phyloP scores from a whole-genome alignment of 2,329 filamentous ascomycete species.

The Colletotrichum lini region DNA sequence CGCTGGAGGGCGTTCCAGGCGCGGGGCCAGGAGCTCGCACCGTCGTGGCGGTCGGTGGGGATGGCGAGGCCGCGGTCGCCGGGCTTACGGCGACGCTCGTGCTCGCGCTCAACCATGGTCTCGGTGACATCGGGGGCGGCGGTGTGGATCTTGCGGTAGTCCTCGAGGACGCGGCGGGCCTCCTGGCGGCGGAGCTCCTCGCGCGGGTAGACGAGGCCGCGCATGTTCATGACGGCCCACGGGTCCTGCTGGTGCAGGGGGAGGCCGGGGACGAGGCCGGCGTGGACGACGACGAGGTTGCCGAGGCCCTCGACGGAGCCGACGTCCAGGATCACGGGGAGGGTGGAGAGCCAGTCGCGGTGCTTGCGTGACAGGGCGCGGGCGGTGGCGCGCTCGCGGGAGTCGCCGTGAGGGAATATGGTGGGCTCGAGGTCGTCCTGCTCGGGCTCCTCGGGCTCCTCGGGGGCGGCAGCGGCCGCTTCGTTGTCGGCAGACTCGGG shows the following conservation, averaged over 20 bases:
- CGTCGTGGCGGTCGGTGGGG: conserved; percentile 62
- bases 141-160: conserved; percentile 35
- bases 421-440: conserved; percentile 42
- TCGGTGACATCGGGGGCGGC: conserved; percentile 36
- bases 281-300: conserved; percentile 83
- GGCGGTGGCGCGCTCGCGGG: conserved; percentile 67
- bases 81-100: conserved; percentile 39
- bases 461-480: conserved; percentile 45
- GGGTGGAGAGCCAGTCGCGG: conserved; percentile 76
- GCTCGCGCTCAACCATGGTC: conserved; percentile 40
- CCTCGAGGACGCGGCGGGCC: conserved; percentile 44
- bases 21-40: conserved; percentile 76
- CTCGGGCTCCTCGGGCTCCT: conserved; percentile 22
- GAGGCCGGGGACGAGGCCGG: conserved; percentile 84
- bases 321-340: conserved; percentile 84
- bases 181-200: conserved; percentile 56
- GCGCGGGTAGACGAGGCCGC: conserved; percentile 75
- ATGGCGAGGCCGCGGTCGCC: conserved; percentile 51
- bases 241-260: conserved; percentile 80
- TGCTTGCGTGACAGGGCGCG: conserved; percentile 70
- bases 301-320: conserved; percentile 68
- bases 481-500: background rate
- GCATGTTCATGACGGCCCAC: conserved; percentile 92
- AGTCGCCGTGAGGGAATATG: conserved; percentile 53
- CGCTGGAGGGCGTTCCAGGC: conserved; percentile 70